These are phyloP conservation scores for Ramichloridium luteum DNA, from an alignment of 2,329 filamentous ascomycete genomes.

Conservation along the genomic window DNA sequence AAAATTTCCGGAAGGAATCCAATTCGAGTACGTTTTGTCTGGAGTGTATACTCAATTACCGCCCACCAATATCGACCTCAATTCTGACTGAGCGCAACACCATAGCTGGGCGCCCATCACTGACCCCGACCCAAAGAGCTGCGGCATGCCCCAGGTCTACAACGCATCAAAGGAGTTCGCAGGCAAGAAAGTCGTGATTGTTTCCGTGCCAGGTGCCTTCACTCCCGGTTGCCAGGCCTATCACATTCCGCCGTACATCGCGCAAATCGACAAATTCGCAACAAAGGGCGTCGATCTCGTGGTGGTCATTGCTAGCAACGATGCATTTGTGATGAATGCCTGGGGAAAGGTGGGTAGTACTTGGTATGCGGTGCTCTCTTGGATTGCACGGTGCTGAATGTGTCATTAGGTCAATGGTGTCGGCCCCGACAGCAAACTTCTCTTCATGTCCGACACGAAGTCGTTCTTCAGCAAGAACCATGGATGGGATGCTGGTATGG, in stretches of 20 bases:
- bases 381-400: no score
- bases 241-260: conserved; percentile 71
- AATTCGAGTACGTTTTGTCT: conserved; percentile 48
- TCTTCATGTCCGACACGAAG: conserved; percentile 66
- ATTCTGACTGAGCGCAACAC: conserved; percentile 1
- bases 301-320: conserved; percentile 72
- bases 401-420: conserved; percentile 77
- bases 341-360: no score
- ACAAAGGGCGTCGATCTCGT: conserved; percentile 73
- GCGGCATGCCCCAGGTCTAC: conserved; percentile 66
- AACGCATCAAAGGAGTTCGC: conserved; percentile 66
- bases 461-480: conserved; percentile 65
- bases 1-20: conserved; percentile 65
- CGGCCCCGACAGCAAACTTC: conserved; percentile 56
- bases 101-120: conserved; percentile 64
- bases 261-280: conserved; percentile 57
- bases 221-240: conserved; percentile 64
- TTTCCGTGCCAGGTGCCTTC: conserved; percentile 49
- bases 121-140: conserved; percentile 58
- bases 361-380: no score
- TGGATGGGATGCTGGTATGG: conserved; percentile 57
- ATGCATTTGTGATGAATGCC: conserved; percentile 75
- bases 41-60: conserved; percentile 21
- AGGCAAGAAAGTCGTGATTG: conserved; percentile 59
- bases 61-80: conserved; percentile 4